Evolutionary conservation across 1,284 basidiomycete species (phyloP), one percentile per base, ranked within the genome.

Genomic region (Somion occarium): DNA sequence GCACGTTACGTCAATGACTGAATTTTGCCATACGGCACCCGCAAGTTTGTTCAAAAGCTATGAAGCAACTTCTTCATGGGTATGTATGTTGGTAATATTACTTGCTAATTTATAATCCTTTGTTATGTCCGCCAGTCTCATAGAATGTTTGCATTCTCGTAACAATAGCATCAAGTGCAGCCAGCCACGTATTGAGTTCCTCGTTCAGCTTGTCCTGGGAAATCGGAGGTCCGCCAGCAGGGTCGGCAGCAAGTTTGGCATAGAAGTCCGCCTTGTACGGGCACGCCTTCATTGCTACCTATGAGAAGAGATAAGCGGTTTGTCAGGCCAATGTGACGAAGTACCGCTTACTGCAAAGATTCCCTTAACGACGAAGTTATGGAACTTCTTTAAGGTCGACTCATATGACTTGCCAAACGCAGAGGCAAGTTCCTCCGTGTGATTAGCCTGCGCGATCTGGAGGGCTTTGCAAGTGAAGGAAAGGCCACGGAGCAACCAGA

Each of bases 201-300:
- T 76, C 74, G 54, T 83, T 73, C 53, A 98, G 78, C 59, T 80
- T 81, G 26, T 85, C 85, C 46, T 79, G 72, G 2, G 89, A 75
- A 43, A 74, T 76, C 20, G 80, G 55, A 5, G 70, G 63, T 3
- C 80, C 81, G 1, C 82, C 80, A 9, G 68, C 68, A 24, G 82
- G 79, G 57, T 88, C 85, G 3, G 82, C 75, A 19, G 91, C 91
- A 44, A 99, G 82, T 69, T 97, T 98, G 44, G 76, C 74, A 70
- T 94, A 98, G 71, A 99, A 96, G 60, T 86, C 86, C 15, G 78
- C 81, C 53, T 95, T 90, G 71, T 92, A 92, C 0, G 96, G 96
- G 73, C 94, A 98, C 0, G 95, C 93, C 64, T 90, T 97, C 92
- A 99, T 93, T 3, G 96, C 96, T 44, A 95, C 80, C 91, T 94